Percentiles rank a stretch among this genome's conserved stretches.
phyloP scores from a whole-genome alignment of 1,284 basidiomycete species.

The Cryptococcus maquisensis region DNA sequence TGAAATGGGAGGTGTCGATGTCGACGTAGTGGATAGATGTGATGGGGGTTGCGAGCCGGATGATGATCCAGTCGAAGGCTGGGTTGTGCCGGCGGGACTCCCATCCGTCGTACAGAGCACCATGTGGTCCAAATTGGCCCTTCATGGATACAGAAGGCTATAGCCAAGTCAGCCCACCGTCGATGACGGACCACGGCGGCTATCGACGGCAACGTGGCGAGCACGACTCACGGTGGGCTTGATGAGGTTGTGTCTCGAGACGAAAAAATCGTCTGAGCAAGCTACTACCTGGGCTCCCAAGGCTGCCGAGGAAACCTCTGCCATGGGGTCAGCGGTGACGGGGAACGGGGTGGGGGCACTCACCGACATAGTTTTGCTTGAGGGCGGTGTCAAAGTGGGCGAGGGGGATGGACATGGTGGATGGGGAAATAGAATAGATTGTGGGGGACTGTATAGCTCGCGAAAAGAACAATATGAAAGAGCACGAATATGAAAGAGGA shows the following conservation, averaged over 20 bases:
- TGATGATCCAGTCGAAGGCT: slow-evolving; percentile 86
- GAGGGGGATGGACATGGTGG: slow-evolving; percentile 46
- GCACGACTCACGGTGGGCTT: slow-evolving; percentile 62
- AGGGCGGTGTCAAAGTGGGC: slow-evolving; percentile 59
- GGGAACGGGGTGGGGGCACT: slow-evolving; percentile 10
- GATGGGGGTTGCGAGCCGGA: slow-evolving; percentile 72
- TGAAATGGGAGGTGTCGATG: slow-evolving; percentile 93
- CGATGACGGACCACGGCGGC: neutral
- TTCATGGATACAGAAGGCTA: slow-evolving; percentile 70
- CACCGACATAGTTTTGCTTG: slow-evolving; percentile 59
- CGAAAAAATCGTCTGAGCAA: slow-evolving; percentile 95
- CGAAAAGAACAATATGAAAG: neutral
- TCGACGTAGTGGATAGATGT: slow-evolving; percentile 76
- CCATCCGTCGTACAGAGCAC: slow-evolving; percentile 93
- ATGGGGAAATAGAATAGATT: neutral
- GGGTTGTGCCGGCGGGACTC: slow-evolving; percentile 87
- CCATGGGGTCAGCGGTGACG: neutral
- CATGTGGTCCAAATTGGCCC: slow-evolving; percentile 93
- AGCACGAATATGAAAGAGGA: neutral
- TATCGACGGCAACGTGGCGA: neutral
- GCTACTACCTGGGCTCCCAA: slow-evolving; percentile 72
- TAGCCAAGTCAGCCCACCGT: neutral
- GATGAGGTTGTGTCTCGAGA: slow-evolving; percentile 76
- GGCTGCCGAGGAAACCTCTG: slow-evolving; percentile 84
- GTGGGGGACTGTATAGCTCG: neutral